Evolutionary conservation across 148 eudicot species (phyloP), one percentile per base, ranked within the genome.

Genomic region (Rhododendron ovatum): DNA sequence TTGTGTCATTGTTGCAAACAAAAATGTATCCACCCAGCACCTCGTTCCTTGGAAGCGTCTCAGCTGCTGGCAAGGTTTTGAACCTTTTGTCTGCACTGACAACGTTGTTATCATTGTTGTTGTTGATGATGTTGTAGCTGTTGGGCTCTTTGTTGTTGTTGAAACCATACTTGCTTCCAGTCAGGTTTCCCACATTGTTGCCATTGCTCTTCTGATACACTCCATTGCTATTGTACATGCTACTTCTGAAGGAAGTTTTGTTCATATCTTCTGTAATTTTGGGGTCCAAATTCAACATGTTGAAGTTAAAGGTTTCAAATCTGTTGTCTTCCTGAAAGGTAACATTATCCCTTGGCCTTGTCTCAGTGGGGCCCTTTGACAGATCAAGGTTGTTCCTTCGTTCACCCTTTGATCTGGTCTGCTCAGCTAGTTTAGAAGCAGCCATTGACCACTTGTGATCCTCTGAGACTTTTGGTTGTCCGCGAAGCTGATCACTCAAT

Each of bases 11-110:
- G 93, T 94, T 94, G 87, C 98, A 94, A 47, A 94, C 98, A 87
- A 94, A 94, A 82, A 94, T 94, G 90, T 97, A 97, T 63, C 99
- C 99, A 90, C 99, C 99, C 87, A 97, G 98, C 78, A 94, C 94
- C 91, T 97, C 99, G 83, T 97, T 91, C 81, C 98, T 89, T 10
- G 99, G 98, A 81, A 97, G 98, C 30, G 92, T 95, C 92, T 97
- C 99, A 11, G 99, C 96, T 7, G 98, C 98, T 83, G 99, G 99
- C 89, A 97, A 91, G 63, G 99, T 95, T 93, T 97, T 97, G 89
- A 97, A 97, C 93, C 99, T 94, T 92, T 97, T 97, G 80, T 97
- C 99, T 85, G 87, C 90, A 82, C 75, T 77, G 50, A 85, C 84
- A 87, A 89, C 92, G 35, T 87, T 91, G 86, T 69, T 91, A 53